Evolutionary conservation across 495 filamentous ascomycete genomes (phyloP), one percentile per base, ranked within the genome.

Genomic region (Lentithecium fluviatile): DNA sequence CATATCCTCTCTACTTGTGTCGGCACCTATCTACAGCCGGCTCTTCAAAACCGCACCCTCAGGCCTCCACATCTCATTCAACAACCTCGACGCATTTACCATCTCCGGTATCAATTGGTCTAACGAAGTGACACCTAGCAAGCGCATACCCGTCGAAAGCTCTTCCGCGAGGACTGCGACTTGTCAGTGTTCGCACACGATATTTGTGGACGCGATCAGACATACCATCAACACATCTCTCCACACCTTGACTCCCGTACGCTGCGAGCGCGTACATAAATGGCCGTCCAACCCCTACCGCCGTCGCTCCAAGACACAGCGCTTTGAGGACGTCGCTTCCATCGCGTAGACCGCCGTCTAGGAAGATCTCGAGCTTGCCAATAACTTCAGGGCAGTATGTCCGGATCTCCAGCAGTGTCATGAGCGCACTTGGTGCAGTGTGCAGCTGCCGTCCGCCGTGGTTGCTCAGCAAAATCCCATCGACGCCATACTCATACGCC

Each of bases 11-110:
- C 29, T 32, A 10, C 29, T 32, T 32, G 29, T 10, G 10, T 3
- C 10, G 29, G 10, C 10, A 3, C 4, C 29, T 32, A 32, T 43
- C 40, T 64, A 64, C 26, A 64, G 23, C 6, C 47, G 36, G 38
- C 60, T 64, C 46, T 37, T 42, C 7, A 53, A 2, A 4, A 23
- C 2, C 6, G 47, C 1, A 8, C 13, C 5, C 1, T 58, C 60
- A 10, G 60, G 60, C 17, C 46, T 17, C 60, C 60, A 64, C 60
- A 64, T 64, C 47, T 64, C 60, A 48, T 64, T 64, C 46, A 64
- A 29, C 13, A 64, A 38, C 17, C 52, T 45, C 8, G 34, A 43
- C 12, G 57, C 51, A 53, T 66, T 66, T 0, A 66, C 57, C 56
- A 66, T 60, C 20, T 66, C 50, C 4, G 62, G 57, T 20, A 43